Base-by-base conservation (phyloP, 179 eudicot genomes). In the Monotropa hypopitys region DNA sequence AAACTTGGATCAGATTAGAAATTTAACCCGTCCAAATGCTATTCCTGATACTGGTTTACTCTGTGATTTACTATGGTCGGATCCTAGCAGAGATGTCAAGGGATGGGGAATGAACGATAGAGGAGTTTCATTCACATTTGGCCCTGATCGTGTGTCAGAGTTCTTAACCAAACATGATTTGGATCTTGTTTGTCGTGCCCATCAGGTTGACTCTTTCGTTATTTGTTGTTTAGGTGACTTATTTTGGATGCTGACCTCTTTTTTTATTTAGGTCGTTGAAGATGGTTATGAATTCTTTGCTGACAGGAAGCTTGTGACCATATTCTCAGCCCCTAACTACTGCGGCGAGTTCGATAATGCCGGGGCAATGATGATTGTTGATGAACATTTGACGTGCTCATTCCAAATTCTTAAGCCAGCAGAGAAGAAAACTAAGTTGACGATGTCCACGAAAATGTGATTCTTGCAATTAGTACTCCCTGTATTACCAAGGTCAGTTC, bases 201-300 rank as follows among this genome's bases (percentile, higher is more conserved):
- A 94, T 86, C 97, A 92, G 98, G 97, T 94, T 72, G 63, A 43
- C 33, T 38, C 28, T 70, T 74, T 11, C 70, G 43, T 1, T 46
- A 12, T 61, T 2, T 51, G 21, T 61, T 62, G 7, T 74, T 70
- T 26, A 20, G 20, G 28, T 23, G n/a, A 30, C 75, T 23, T 56
- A 46, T 54, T 12, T 45, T 20, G 43, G 53, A 72, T 83, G 35
- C 79, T 80, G 49, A 81, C 63, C 38, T 45, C 20, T 5, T 54
- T 38, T 65, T 47, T 77, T 69, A 53, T 84, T 47, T 80, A 94
- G 98, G 97, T 94, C 81, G 98, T 94, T 43, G 97, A 94, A 83
- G 98, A 94, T 80, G 97, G 98, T n/a, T 94, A 94, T 77, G 97
- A 94, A 70, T 94, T 94, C 84, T 92, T 92, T 88, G 98, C 98